Base-by-base conservation (phyloP, 805 yeast species). In the Cyberlindnera maclurae region DNA sequence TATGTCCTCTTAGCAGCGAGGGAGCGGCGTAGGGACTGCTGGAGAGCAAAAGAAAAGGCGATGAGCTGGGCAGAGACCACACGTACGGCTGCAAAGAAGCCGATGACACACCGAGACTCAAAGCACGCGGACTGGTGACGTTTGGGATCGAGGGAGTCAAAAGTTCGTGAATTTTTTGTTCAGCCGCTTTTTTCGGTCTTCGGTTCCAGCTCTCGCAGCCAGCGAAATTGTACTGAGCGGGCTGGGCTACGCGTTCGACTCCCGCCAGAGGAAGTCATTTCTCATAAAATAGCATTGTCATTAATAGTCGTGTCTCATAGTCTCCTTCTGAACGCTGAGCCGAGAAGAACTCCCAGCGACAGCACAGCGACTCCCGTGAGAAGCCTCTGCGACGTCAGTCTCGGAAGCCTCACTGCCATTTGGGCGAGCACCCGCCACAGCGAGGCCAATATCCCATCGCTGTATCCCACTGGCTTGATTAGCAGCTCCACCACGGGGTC, bases 291-390 rank as follows among this genome's bases (percentile, higher is more conserved):
- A 31, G 29, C 29, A 27, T 12, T 13, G 15, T 12, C 15, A 12
- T 27, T 7, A 6, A 30, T 16, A 30, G 20, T 12, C 13, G n/a
- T 20, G 22, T 31, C 2, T 31, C 28, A 31, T 16, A 15, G 33
- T n/a, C 18, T 18, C 11, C 34, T 13, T n/a, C 13, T 31, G 15
- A 31, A n/a, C 12, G 34, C 12, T n/a, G 27, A 12, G 15, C 58
- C 58, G 18, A 54, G 35, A 7, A 52, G 33, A 4, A 54, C 40
- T 4, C 58, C 57, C 2, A 51, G 16, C 4, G 54, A 41, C 4
- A 54, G 33, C 17, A 54, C 46, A 3, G 50, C 42, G 12, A 52
- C 12, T 1, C 55, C 50, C 5, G 41, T 39, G 29, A 44, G 12
- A 12, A 44, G 7, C 5, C 24, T 8, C 8, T 41, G 36, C 3